phyloP scores from a whole-genome alignment of 495 filamentous ascomycete genomes.

The Aspergillus conjunctus region DNA sequence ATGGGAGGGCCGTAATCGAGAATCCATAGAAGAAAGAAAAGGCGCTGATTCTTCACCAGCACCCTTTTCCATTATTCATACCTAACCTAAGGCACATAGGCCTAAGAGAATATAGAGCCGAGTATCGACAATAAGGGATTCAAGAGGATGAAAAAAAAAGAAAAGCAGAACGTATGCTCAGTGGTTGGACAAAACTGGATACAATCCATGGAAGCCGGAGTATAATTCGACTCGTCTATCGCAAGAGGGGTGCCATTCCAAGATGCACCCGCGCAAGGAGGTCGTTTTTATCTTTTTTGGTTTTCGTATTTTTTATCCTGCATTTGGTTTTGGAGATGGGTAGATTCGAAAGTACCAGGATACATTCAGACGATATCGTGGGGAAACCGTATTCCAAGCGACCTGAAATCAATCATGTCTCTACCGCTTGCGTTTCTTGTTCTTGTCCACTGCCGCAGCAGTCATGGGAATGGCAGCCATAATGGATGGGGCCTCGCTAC shows the following conservation, averaged over 20 bases:
- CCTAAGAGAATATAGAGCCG: slow-evolving; percentile 11
- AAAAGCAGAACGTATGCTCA: slow-evolving; percentile 8
- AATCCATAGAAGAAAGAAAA: slow-evolving; percentile 12
- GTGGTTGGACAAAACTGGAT: slow-evolving; percentile 10
- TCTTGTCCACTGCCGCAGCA: slow-evolving; percentile 54
- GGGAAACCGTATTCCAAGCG: neutral
- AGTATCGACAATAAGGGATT: slow-evolving; percentile 12
- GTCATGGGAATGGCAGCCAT: slow-evolving; percentile 36
- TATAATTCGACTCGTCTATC: slow-evolving; percentile 21
- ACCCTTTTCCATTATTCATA: slow-evolving; percentile 5
- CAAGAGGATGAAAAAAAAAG: slow-evolving; percentile 9
- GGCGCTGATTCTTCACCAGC: neutral
- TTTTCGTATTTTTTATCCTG: slow-evolving; percentile 5
- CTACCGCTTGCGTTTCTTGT: slow-evolving; percentile 74
- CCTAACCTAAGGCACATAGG: neutral
- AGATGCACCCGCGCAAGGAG: neutral
- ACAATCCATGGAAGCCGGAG: slow-evolving; percentile 10
- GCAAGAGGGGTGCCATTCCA: slow-evolving; percentile 10
- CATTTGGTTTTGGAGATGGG: slow-evolving; percentile 1
- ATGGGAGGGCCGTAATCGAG: slow-evolving; percentile 10
- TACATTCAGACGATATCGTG: neutral
- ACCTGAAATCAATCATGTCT: neutral
- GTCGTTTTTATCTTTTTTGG: slow-evolving; percentile 1
- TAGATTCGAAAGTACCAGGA: slow-evolving; percentile 5
- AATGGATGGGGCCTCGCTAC: slow-evolving; percentile 35